These are phyloP conservation scores for Exsudoporus frostii DNA, from an alignment of 768 basidiomycete genomes.

Conservation along the genomic window DNA sequence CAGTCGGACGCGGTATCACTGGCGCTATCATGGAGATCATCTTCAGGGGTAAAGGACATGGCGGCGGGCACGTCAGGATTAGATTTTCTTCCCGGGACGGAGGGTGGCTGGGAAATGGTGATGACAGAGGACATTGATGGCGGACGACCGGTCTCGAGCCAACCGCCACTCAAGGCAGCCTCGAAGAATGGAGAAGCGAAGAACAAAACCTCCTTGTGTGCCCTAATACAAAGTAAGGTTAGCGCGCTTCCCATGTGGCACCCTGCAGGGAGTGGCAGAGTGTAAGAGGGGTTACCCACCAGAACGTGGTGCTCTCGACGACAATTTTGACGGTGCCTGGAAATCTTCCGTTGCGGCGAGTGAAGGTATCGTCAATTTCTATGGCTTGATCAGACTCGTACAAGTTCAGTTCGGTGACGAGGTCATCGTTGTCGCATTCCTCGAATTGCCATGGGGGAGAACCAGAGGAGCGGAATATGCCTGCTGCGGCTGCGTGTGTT, in stretches of 20 bases:
- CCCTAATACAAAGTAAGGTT: constrained; percentile 45
- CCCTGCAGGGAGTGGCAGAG: neutral
- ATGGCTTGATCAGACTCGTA: constrained; percentile 69
- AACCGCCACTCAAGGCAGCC: constrained; percentile 84
- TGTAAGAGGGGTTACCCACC: constrained; percentile 48
- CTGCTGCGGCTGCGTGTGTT: constrained; percentile 83
- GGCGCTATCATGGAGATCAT: constrained; percentile 38
- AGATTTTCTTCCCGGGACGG: constrained; percentile 49
- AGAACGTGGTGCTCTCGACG: constrained; percentile 86
- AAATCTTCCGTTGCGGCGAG: constrained; percentile 51
- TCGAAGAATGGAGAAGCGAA: constrained; percentile 97
- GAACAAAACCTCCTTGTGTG: constrained; percentile 86
- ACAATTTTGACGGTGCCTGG: constrained; percentile 90
- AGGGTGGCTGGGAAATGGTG: constrained; percentile 76
- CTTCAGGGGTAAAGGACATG: constrained; percentile 60
- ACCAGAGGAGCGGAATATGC: constrained; percentile 77
- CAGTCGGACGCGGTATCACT: constrained; percentile 36
- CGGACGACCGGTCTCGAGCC: constrained; percentile 86
- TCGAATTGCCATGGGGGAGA: constrained; percentile 80
- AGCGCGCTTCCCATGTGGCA: constrained; percentile 6
- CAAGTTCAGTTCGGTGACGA: constrained; percentile 64
- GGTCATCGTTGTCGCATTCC: constrained; percentile 67
- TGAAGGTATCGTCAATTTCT: constrained; percentile 80
- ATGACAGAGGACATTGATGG: constrained; percentile 79
- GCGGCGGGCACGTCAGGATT: constrained; percentile 44